phyloP scores from a whole-genome alignment of 2,329 filamentous ascomycete species.

The Curvularia sp. region DNA sequence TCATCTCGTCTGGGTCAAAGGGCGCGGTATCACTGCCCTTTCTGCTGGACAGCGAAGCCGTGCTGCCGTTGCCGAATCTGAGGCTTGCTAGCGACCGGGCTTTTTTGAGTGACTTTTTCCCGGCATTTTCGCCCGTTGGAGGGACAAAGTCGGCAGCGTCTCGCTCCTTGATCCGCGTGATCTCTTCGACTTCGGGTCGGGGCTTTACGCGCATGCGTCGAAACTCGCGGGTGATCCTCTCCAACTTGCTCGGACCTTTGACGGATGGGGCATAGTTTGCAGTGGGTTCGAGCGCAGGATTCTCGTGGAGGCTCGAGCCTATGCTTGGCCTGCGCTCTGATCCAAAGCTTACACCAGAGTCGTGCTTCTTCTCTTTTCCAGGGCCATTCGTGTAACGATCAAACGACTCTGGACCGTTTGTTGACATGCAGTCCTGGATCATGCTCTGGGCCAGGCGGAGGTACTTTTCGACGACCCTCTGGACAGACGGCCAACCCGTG shows the following conservation, averaged over 20 bases:
- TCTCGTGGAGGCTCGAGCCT: conserved; percentile 35
- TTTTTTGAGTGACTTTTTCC: conserved; percentile 47
- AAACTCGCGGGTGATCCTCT: conserved; percentile 66
- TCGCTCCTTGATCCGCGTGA: conserved; percentile 45
- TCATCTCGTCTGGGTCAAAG: conserved; percentile 49
- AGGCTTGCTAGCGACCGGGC: conserved; percentile 46
- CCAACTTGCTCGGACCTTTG: conserved; percentile 60
- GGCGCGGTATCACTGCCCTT: conserved; percentile 44
- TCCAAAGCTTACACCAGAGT: conserved; percentile 69
- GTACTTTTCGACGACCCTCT: conserved; percentile 63
- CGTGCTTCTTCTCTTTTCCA: conserved; percentile 63
- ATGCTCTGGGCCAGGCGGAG: conserved; percentile 65
- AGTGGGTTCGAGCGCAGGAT: conserved; percentile 30
- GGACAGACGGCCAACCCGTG: conserved; percentile 62
- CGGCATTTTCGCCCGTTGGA: conserved; percentile 31
- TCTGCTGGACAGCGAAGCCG: conserved; percentile 41
- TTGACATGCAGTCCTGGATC: conserved; percentile 65
- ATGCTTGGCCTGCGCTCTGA: conserved; percentile 45
- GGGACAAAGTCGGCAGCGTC: conserved; percentile 27
- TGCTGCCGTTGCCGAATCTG: conserved; percentile 40
- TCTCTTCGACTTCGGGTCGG: conserved; percentile 59
- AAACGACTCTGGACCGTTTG: conserved; percentile 50
- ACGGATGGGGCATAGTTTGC: conserved; percentile 25
- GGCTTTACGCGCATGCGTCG: conserved; percentile 63
- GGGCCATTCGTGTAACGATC: conserved; percentile 37